A percentile compares a stretch with the other conserved stretches of the same genome.
These are phyloP conservation scores for Lentinula lateritia DNA, from an alignment of 768 basidiomycete genomes.

Conservation along the genomic window DNA sequence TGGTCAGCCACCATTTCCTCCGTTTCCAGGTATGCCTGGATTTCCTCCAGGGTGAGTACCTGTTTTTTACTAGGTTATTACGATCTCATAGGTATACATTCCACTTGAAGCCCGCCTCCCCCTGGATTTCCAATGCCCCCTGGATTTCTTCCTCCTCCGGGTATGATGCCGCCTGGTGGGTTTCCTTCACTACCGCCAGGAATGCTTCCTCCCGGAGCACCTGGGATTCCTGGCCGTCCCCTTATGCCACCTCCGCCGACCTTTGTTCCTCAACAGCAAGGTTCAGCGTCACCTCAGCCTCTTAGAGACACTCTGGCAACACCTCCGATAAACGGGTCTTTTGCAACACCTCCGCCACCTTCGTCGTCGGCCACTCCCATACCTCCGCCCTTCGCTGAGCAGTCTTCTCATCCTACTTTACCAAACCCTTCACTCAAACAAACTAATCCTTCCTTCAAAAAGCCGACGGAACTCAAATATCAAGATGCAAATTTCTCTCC, in stretches of 20 bases:
- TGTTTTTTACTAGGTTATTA: constrained; percentile 9
- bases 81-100: constrained; percentile 7
- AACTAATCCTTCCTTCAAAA: constrained; percentile 72
- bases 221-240: constrained; percentile 11
- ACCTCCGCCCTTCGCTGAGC: constrained; percentile 4
- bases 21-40: constrained; percentile 40
- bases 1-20: constrained; percentile 31
- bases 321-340: background rate
- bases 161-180: constrained; percentile 27
- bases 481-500: constrained; percentile 74
- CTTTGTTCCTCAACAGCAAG: constrained; percentile 16
- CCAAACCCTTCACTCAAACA: constrained; percentile 57
- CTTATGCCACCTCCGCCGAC: constrained; percentile 13
- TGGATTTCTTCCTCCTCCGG: constrained; percentile 20
- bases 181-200: constrained; percentile 19
- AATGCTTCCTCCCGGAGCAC: constrained; percentile 20
- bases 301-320: constrained; percentile 5
- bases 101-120: constrained; percentile 34
- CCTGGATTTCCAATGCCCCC: constrained; percentile 44
- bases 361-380: constrained; percentile 13
- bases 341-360: constrained; percentile 23
- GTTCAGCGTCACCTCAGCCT: constrained; percentile 15
- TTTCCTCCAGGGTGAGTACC: constrained; percentile 53
- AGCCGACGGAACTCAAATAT: constrained; percentile 69
- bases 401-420: constrained; percentile 28